Base-by-base conservation (phyloP, 257 asterid species). In the Gentiana dahurica region DNA sequence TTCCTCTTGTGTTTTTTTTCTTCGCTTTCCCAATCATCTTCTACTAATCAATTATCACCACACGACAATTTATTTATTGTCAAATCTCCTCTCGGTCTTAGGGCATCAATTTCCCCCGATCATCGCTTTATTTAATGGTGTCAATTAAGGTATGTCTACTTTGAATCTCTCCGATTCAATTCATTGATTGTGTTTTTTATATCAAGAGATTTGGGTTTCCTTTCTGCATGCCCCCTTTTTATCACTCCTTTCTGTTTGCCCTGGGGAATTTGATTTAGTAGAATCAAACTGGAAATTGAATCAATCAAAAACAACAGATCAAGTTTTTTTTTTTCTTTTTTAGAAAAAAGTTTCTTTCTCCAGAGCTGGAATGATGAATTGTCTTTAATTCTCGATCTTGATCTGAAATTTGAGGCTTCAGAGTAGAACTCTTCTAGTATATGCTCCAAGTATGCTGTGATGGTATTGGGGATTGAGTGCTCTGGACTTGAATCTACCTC, bases 351-450 rank as follows among this genome's bases (percentile, higher is more conserved):
- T 61, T 67, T 65, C 50, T 43, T 58, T 62, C 59, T 78, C 75
- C 65, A 69, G 60, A 68, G 75, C 87, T 82, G 88, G 87, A 79
- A 81, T 77, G 80, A 68, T 52, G 69, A 76, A 76, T 74, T 62
- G 60, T 48, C 58, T 66, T 66, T 69, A 61, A 67, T 75, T 79
- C 81, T 82, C 83, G 86, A 81, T 81, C 85, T 82, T 77, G 95
- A 77, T 84, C 83, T 70, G 75, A 62, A 37, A 64, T 32, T 55
- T 60, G 53, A 52, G 57, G 34, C 38, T 41, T 13, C 33, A 39
- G 34, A 49, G 11, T 43, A 58, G 5, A 52, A 34, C 0, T 8
- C 32, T 39, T 64, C 60, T 39, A 9, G 43, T 38, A 2, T 32
- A 34, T 50, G 15, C 5, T 32, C 15, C 7, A 33, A 47, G 3